These are phyloP conservation scores for Aspergillus viridinutans DNA, from an alignment of 2,329 filamentous ascomycete genomes.

Conservation along the genomic window DNA sequence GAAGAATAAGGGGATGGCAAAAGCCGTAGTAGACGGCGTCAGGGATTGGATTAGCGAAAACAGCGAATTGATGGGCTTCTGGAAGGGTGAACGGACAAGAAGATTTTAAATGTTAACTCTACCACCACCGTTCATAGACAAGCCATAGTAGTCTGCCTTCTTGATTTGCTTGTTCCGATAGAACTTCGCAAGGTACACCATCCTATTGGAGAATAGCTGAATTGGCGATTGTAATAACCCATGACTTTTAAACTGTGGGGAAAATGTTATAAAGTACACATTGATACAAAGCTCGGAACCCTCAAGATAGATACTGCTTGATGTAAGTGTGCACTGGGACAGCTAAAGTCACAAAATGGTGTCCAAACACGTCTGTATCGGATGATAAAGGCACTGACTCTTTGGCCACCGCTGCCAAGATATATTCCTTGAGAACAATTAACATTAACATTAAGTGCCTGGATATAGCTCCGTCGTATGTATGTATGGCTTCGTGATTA, in stretches of 20 bases:
- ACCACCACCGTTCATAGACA: no score
- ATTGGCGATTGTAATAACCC: no score
- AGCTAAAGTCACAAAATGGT: neutral
- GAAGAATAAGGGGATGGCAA: constrained; percentile 58
- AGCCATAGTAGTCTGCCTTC: neutral
- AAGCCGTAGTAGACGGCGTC: constrained; percentile 57
- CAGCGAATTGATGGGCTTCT: constrained; percentile 59
- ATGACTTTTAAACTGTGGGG: no score
- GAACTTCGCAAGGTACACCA: constrained; percentile 1
- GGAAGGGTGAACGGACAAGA: constrained; percentile 56
- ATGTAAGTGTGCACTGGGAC: neutral
- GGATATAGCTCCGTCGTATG: constrained; percentile 14
- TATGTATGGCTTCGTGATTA: constrained; percentile 22
- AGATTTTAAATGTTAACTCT: constrained; percentile 22
- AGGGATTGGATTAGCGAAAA: constrained; percentile 60
- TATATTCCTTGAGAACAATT: constrained; percentile 21
- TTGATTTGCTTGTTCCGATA: neutral
- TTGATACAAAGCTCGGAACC: neutral
- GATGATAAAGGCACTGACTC: neutral
- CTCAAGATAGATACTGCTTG: neutral
- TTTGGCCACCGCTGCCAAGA: constrained; percentile 1
- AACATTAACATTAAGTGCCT: constrained; percentile 35
- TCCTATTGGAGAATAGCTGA: no score
- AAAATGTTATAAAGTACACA: neutral
- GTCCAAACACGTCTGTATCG: neutral